Percentiles rank a stretch among this genome's conserved stretches.
Evolutionary conservation across 140 eudicot species (phyloP).

Genomic region (Stevia rebaudiana): DNA sequence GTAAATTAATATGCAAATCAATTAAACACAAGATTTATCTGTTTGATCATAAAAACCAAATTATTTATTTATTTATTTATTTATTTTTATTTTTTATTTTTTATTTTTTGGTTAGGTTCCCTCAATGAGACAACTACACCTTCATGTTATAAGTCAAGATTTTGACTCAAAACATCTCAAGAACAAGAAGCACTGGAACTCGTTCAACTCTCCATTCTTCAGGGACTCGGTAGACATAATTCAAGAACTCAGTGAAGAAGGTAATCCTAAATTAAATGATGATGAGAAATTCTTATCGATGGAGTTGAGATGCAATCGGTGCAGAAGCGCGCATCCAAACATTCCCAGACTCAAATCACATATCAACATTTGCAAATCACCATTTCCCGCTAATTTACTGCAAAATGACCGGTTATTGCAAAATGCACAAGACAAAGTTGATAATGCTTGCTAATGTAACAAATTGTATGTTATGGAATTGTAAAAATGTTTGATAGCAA

Average conservation of each 20-base stretch:
- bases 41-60: background rate
- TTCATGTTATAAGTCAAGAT: slow-evolving; percentile 96
- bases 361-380: slow-evolving; percentile 56
- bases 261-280: slow-evolving; percentile 40
- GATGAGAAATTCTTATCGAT: slow-evolving; percentile 48
- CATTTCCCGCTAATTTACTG: slow-evolving; percentile 52
- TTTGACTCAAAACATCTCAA: slow-evolving; percentile 69
- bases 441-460: slow-evolving; percentile 1
- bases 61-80: too few relatives aligned
- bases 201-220: slow-evolving; percentile 72
- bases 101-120: slow-evolving; percentile 52
- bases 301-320: slow-evolving; percentile 92
- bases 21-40: background rate
- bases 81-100: too few relatives aligned
- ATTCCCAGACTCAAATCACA: slow-evolving; percentile 81
- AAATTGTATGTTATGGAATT: background rate
- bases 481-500: background rate
- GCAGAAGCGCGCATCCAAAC: slow-evolving; percentile 92
- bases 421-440: slow-evolving; percentile 18
- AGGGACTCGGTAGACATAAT: slow-evolving; percentile 76
- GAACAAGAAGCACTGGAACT: slow-evolving; percentile 98
- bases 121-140: slow-evolving; percentile 95
- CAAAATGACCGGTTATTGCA: slow-evolving; percentile 50
- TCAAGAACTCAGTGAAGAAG: slow-evolving; percentile 53
- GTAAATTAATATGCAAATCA: too few relatives aligned